Evolutionary conservation across 2,329 filamentous ascomycete species (phyloP).

Genomic region (Sporothrix brasiliensis): DNA sequence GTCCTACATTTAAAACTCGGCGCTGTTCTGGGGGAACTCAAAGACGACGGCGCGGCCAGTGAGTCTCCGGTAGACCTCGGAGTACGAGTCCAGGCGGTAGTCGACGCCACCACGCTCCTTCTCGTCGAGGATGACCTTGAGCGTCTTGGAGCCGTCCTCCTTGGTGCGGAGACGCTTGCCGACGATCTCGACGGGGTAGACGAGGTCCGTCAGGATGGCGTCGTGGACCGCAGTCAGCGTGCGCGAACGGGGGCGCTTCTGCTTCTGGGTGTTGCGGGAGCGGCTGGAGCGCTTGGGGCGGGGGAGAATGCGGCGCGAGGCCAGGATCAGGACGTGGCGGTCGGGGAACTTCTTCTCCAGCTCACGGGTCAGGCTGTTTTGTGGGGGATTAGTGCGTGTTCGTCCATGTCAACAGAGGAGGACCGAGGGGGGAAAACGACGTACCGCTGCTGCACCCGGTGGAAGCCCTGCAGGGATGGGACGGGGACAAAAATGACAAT

Average conservation of each 20-base stretch:
- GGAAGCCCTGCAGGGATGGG: conserved; percentile 96
- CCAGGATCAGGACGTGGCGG: conserved; percentile 98
- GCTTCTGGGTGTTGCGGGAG: conserved; percentile 92
- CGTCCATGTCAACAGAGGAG: not conserved
- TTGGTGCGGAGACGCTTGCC: conserved; percentile 98
- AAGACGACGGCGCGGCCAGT: conserved; percentile 96
- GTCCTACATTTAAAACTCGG: conserved; percentile 71
- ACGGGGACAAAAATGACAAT: conserved; percentile 99
- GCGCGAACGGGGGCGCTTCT: conserved; percentile 98
- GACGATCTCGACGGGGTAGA: conserved; percentile 99
- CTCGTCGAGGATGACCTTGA: conserved; percentile 99
- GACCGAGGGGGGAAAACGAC: conserved; percentile 39
- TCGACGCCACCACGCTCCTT: conserved; percentile 99
- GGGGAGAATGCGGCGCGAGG: conserved; percentile 97
- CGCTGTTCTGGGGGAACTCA: conserved; percentile 89
- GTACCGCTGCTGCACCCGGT: conserved; percentile 99
- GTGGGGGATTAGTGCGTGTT: not conserved
- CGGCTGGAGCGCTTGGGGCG: conserved; percentile 98
- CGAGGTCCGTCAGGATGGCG: conserved; percentile 94
- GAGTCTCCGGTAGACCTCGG: conserved; percentile 97
- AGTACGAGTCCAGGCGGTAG: conserved; percentile 99
- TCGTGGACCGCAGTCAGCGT: conserved; percentile 99
- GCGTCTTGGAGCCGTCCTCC: conserved; percentile 96
- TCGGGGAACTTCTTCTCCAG: conserved; percentile 99
- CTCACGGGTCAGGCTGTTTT: conserved; percentile 88